Conservation (phyloP, 2,329 filamentous ascomycete genomes). For the Daldinia sp. region DNA sequence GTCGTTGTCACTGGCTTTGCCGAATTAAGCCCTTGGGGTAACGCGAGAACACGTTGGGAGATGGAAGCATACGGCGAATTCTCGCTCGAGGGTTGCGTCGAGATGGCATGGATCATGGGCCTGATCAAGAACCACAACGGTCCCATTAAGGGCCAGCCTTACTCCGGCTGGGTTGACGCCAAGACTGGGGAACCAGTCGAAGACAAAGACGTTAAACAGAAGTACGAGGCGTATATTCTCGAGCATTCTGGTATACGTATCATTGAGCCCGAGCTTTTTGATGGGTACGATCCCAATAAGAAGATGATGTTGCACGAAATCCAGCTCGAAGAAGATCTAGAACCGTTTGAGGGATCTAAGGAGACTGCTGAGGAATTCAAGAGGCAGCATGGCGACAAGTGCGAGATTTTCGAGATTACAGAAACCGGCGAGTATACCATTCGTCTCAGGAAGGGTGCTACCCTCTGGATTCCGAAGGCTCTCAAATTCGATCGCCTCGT, state of each 20-base stretch:
- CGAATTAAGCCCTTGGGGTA: conserved; percentile 97
- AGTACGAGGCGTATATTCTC: conserved; percentile 96
- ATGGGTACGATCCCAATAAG: conserved; percentile 96
- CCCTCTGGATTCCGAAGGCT: conserved; percentile 94
- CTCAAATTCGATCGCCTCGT: conserved; percentile 97
- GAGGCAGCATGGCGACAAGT: conserved; percentile 96
- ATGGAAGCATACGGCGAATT: conserved; percentile 98
- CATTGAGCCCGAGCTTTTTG: conserved; percentile 96
- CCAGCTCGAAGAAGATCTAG: conserved; percentile 94
- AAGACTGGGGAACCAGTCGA: conserved; percentile 96
- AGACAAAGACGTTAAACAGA: conserved; percentile 96
- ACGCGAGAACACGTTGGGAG: conserved; percentile 97
- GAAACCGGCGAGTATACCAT: conserved; percentile 95
- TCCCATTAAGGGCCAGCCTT: conserved; percentile 91
- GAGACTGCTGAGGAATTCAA: conserved; percentile 98
- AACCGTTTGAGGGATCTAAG: conserved; percentile 96
- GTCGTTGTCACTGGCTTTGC: conserved; percentile 97
- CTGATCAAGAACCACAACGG: conserved; percentile 99
- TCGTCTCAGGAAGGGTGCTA: conserved; percentile 93
- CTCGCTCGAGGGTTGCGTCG: conserved; percentile 95
- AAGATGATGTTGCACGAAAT: conserved; percentile 98
- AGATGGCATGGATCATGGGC: conserved; percentile 99
- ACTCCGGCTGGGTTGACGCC: conserved; percentile 95
- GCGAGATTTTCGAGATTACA: conserved; percentile 93
- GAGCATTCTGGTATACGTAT: conserved; percentile 97